Evolutionary conservation across 176 grass and related monocot species (phyloP).

Genomic region (Triticum turgidum): DNA sequence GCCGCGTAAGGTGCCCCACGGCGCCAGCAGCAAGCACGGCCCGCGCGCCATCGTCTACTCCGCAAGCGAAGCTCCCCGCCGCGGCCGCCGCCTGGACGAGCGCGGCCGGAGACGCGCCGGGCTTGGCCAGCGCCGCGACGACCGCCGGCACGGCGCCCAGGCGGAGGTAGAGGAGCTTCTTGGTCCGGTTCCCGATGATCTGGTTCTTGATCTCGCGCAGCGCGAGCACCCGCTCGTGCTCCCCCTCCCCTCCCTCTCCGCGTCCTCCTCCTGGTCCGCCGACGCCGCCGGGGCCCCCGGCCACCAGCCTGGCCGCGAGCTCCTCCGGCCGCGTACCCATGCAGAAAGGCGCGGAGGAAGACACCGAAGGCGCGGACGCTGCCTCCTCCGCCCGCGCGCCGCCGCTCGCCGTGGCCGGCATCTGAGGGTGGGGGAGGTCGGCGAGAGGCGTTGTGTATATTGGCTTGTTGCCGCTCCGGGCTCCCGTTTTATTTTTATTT

Average conservation of each 20-base stretch:
- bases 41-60: constrained; percentile 83
- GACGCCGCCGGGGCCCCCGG: constrained; percentile 12
- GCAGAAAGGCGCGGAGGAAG: constrained; percentile 19
- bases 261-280: not conserved
- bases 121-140: constrained; percentile 56
- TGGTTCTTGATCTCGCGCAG: constrained; percentile 97
- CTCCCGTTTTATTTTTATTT: not conserved
- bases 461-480: constrained; percentile 24
- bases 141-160: constrained; percentile 83
- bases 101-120: constrained; percentile 38
- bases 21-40: constrained; percentile 79
- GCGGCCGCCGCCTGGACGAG: constrained; percentile 92
- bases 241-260: constrained; percentile 28
- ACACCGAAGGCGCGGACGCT: not conserved
- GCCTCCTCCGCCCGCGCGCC: constrained; percentile 48
- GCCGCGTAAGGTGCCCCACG: constrained; percentile 57
- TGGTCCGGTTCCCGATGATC: constrained; percentile 97
- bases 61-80: constrained; percentile 90
- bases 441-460: constrained; percentile 28
- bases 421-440: constrained; percentile 25
- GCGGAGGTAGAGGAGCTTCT: constrained; percentile 91
- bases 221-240: constrained; percentile 58
- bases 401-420: constrained; percentile 70
- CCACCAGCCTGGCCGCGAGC: constrained; percentile 52
- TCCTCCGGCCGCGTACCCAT: constrained; percentile 65